Conservation (phyloP, 768 basidiomycete genomes). For the Collybiopsis luxurians region DNA sequence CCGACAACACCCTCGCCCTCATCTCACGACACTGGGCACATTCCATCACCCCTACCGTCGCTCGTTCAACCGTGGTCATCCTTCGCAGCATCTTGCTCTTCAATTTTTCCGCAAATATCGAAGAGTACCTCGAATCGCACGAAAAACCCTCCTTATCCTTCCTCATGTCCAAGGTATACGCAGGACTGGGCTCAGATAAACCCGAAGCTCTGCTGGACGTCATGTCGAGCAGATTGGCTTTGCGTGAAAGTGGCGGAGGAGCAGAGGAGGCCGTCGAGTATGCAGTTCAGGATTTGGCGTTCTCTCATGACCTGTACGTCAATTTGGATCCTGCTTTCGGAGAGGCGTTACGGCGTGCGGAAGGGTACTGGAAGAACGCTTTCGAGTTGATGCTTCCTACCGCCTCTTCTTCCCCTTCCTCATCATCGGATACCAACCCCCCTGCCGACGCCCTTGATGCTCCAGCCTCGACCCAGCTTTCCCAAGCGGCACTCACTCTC, state of each 20-base stretch:
- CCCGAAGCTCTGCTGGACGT: too few relatives aligned
- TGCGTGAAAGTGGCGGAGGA: too few relatives aligned
- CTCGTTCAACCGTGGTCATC: neutral
- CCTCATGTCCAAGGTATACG: neutral
- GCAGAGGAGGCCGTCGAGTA: neutral
- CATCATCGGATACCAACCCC: too few relatives aligned
- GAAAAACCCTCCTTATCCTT: neutral
- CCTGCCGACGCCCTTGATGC: too few relatives aligned
- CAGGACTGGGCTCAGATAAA: neutral
- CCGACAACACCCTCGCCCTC: neutral
- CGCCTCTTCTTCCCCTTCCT: too few relatives aligned
- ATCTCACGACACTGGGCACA: neutral
- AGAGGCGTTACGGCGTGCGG: neutral
- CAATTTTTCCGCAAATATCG: neutral
- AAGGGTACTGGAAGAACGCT: neutral
- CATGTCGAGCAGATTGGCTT: too few relatives aligned
- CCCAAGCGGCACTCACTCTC: neutral
- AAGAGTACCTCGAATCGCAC: neutral
- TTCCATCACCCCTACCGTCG: neutral
- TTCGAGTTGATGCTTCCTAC: neutral
- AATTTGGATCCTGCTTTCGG: neutral
- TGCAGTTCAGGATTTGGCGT: neutral
- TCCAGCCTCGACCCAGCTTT: too few relatives aligned
- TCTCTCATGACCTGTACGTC: neutral
- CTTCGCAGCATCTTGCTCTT: neutral